Conservation (phyloP, 768 basidiomycete species). For the Floccularia luteovirens region DNA sequence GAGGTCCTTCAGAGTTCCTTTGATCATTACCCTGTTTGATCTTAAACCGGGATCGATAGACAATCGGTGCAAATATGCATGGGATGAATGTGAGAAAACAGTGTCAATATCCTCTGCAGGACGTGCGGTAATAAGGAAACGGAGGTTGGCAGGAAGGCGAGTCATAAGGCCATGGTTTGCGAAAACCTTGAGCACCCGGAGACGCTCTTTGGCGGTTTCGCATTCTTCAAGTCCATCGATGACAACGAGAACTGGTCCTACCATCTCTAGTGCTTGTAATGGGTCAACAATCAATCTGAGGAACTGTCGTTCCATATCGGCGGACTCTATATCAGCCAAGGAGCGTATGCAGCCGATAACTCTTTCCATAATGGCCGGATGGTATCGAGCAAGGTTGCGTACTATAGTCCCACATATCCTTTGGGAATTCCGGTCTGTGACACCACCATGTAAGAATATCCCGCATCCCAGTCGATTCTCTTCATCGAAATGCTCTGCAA, state of each 20-base stretch:
- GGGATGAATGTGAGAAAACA: neutral
- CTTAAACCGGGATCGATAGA: no score
- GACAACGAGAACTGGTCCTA: constrained; percentile 23
- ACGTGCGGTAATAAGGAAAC: constrained; percentile 20
- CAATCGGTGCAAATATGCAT: neutral
- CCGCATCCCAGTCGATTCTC: constrained; percentile 21
- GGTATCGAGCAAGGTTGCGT: constrained; percentile 20
- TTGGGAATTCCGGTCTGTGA: constrained; percentile 9
- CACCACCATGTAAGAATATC: constrained; percentile 16
- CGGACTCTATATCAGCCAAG: neutral
- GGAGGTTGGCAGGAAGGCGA: constrained; percentile 14
- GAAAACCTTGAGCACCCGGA: constrained; percentile 1
- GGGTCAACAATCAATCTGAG: constrained; percentile 18
- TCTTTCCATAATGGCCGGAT: constrained; percentile 8
- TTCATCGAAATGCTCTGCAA: constrained; percentile 16
- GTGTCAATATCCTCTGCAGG: constrained; percentile 18
- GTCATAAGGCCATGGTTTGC: constrained; percentile 1
- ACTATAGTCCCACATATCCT: constrained; percentile 25
- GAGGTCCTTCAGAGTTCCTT: neutral
- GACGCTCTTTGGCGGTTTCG: constrained; percentile 5
- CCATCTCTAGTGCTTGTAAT: constrained; percentile 9
- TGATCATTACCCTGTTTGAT: neutral
- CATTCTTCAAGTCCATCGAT: constrained; percentile 26
- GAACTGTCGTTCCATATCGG: constrained; percentile 14
- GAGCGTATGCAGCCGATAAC: constrained; percentile 3